Base-by-base conservation (phyloP, 768 basidiomycete genomes). In the Tulasnella sp. region DNA sequence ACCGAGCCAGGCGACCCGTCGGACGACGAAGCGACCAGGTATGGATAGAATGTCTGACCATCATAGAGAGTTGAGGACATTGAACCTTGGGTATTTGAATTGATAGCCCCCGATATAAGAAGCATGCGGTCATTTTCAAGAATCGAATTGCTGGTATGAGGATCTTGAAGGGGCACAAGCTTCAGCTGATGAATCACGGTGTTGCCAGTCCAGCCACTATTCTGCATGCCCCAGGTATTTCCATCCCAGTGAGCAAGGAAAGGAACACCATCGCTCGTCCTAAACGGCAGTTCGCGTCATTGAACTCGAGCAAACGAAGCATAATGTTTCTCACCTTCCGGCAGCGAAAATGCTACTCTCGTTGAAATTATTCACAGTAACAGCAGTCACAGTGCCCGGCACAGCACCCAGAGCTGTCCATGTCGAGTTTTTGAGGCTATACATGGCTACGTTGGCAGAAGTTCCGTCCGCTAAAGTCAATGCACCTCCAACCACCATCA, bases 171-270 rank as follows among this genome's bases (percentile, higher is more conserved):
- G 13, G 97, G 97, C 26, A 99, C 96, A 90, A 99, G 94, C 1
- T 89, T 86, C 55, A 99, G 86, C 83, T 96, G 94, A 29, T 93
- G 89, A 70, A 99, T 87, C 70, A 89, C 88, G 20, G 92, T 91
- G 40, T 86, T 85, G 39, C 67, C 78, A 0, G 55, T 35, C 69
- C 61, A 79, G 29, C 67, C 83, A 86, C 71, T 81, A 91, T 92
- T 90, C 77, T 94, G 84, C 44, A 86, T 84, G 16, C 86, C 85
- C 97, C 97, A 99, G 3, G 86, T 85, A 35, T 83, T 77, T 71
- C 97, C 97, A 83, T 98, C 88, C 93, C 95, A 99, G 82, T 91
- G 92, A 48, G 88, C 86, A 78, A 98, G 84, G 85, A 94, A 98
- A 0, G 94, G 86, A 1, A 88, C 29, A 23, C 67, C 26, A 2